Evolutionary conservation across 768 basidiomycete genomes (phyloP).

Genomic region (Termitomyces bulborhizus): DNA sequence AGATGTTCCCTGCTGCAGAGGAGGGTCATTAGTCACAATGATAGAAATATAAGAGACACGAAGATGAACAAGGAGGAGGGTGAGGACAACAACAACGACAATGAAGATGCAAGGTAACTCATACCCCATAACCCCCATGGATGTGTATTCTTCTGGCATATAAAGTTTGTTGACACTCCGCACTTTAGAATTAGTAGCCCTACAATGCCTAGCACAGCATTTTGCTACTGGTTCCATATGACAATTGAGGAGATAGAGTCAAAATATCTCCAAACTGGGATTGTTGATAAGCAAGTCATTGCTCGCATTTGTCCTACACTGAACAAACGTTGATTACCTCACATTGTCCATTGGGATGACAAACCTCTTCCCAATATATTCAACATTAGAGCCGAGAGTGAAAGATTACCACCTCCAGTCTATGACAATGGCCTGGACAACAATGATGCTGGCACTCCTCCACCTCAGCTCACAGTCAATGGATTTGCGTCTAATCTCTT

Average conservation of each 20-base stretch:
- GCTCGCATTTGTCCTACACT: background rate
- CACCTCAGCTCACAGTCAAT: background rate
- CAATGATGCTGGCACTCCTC: background rate
- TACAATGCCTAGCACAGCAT: background rate
- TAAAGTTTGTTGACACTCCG: background rate
- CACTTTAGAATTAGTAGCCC: background rate
- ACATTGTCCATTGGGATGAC: background rate
- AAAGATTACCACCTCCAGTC: background rate
- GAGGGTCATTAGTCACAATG: background rate
- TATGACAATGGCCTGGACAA: background rate
- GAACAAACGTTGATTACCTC: background rate
- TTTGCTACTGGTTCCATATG: background rate
- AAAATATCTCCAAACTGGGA: background rate
- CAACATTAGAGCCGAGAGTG: background rate
- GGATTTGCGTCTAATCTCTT: background rate
- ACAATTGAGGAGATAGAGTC: background rate
- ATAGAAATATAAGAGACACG: background rate
- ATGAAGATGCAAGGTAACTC: background rate
- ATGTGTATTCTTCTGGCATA: conserved; percentile 6
- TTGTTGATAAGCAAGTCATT: background rate
- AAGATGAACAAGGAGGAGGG: background rate
- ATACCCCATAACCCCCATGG: conserved; percentile 7
- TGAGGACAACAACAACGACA: background rate
- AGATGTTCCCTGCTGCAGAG: background rate
- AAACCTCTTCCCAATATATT: background rate